Base-by-base conservation (phyloP, 441 rosid genomes). In the Geranium incanum region DNA sequence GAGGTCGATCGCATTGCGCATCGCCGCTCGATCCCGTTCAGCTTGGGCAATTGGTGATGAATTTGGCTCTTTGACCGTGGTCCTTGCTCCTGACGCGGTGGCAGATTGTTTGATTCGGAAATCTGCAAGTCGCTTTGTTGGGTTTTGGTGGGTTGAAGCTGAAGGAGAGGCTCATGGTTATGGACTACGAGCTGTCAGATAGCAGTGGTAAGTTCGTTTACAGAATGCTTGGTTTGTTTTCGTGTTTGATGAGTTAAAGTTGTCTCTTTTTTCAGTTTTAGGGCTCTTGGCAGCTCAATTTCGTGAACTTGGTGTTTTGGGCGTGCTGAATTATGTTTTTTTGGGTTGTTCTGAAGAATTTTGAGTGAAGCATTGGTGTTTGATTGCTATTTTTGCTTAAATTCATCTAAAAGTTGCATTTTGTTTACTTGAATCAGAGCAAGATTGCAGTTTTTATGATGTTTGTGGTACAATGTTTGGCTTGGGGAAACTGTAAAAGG, bases 141-240 rank as follows among this genome's bases (percentile, higher is more conserved):
- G 39, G 6, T 33, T 65, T 33, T 65, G 16, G 68, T 75, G 71
- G 65, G 79, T 77, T 62, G 76, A 71, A 77, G 79, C 76, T 62
- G 76, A 71, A 77, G 70, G 75, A 68, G 72, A 65, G 38, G 33
- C 68, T 36, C 39, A 65, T 93, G 96, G 89, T 36, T 6, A 65
- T 93, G 97, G 89, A 87, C 73, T 90, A 84, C 68, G 88, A 76
- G 69, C 85, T 87, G 72, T 86, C 93, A 67, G 97, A 87, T 76
- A 89, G 96, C 82, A 89, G 95, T 76, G 91, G 98, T 91, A 77
- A 88, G 97, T 78, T 77, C 71, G 66, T 37, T 67, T 60, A 38
- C 12, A 21, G 41, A 55, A 15, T 36, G 43, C 70, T 38, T 1
- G 19, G 66, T 41, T 19, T 48, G 7, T 4, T 19, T 36, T 7